Evolutionary conservation across 495 filamentous ascomycete species (phyloP).

Genomic region (Ramalina peruviana): DNA sequence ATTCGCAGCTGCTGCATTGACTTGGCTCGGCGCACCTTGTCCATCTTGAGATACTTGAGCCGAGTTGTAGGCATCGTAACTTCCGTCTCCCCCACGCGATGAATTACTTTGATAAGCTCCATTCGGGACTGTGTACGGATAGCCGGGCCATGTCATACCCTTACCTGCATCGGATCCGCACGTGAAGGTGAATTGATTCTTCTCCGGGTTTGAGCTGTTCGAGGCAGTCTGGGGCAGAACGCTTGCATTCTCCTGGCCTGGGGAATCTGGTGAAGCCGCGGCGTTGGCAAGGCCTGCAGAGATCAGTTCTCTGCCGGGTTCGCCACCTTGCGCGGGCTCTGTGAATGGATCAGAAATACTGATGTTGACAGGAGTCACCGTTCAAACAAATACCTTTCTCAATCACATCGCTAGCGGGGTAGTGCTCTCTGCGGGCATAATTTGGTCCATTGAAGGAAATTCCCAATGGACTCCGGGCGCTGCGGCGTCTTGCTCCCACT

Average conservation of each 20-base stretch:
- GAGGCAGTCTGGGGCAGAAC: slow-evolving; percentile 56
- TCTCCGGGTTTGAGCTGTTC: slow-evolving; percentile 43
- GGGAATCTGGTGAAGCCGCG: slow-evolving; percentile 49
- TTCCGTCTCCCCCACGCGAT: slow-evolving; percentile 15
- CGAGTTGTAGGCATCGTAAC: slow-evolving; percentile 26
- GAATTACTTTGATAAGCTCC: slow-evolving; percentile 21
- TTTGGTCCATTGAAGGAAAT: slow-evolving; percentile 39
- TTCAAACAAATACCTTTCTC: slow-evolving; percentile 11
- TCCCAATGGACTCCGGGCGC: slow-evolving; percentile 53
- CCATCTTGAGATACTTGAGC: slow-evolving; percentile 52
- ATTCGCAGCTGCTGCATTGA: slow-evolving; percentile 19
- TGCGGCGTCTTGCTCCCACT: slow-evolving; percentile 28
- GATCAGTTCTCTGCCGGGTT: slow-evolving; percentile 61
- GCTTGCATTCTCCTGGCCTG: slow-evolving; percentile 59
- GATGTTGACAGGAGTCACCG: neutral
- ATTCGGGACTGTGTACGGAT: slow-evolving; percentile 22
- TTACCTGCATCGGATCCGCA: slow-evolving; percentile 63
- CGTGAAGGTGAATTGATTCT: slow-evolving; percentile 84
- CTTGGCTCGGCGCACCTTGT: slow-evolving; percentile 30
- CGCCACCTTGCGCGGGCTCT: slow-evolving; percentile 7
- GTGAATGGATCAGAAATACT: slow-evolving; percentile 4
- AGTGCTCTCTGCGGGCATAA: slow-evolving; percentile 8
- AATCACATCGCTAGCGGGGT: neutral
- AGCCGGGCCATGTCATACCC: slow-evolving; percentile 39
- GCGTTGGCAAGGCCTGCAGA: slow-evolving; percentile 82